A percentile compares a stretch with the other conserved stretches of the same genome.
Evolutionary conservation across 495 filamentous ascomycete species (phyloP).

Genomic region (Trichoderma parareesei): DNA sequence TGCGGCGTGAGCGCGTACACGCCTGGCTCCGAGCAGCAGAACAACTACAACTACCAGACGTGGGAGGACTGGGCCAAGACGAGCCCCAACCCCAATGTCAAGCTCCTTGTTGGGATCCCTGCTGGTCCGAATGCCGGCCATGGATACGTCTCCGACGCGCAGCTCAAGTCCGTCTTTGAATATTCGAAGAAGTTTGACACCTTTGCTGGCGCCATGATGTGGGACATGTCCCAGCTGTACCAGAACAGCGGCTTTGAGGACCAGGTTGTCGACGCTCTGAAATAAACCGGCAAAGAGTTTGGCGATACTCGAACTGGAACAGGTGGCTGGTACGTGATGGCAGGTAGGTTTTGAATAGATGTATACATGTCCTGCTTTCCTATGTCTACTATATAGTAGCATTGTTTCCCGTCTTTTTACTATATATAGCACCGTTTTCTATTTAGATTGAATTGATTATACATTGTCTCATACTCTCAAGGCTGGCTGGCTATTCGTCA

Average conservation of each 20-base stretch:
- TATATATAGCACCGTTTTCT: background rate
- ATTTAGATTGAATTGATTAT: background rate
- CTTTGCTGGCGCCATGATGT: conserved; percentile 66
- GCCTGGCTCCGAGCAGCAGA: conserved; percentile 23
- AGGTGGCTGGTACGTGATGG: background rate
- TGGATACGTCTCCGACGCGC: conserved; percentile 44
- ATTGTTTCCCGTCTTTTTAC: background rate
- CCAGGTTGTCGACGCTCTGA: conserved; percentile 26
- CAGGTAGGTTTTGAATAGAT: background rate
- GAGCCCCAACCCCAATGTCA: conserved; percentile 54
- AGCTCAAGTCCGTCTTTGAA: conserved; percentile 40
- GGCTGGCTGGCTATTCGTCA: background rate
- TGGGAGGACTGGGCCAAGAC: conserved; percentile 68
- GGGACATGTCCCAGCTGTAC: conserved; percentile 59
- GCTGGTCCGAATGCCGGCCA: conserved; percentile 51
- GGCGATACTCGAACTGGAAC: background rate
- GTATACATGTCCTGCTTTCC: background rate
- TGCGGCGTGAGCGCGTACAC: conserved; percentile 53
- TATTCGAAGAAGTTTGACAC: conserved; percentile 47
- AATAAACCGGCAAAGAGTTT: background rate
- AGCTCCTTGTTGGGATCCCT: conserved; percentile 59
- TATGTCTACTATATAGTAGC: too few species aligned
- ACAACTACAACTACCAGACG: conserved; percentile 58
- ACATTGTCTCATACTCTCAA: background rate
- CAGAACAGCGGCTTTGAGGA: conserved; percentile 50